Evolutionary conservation across 1,284 basidiomycete genomes (phyloP).

Genomic region (Pholiota adiposa): DNA sequence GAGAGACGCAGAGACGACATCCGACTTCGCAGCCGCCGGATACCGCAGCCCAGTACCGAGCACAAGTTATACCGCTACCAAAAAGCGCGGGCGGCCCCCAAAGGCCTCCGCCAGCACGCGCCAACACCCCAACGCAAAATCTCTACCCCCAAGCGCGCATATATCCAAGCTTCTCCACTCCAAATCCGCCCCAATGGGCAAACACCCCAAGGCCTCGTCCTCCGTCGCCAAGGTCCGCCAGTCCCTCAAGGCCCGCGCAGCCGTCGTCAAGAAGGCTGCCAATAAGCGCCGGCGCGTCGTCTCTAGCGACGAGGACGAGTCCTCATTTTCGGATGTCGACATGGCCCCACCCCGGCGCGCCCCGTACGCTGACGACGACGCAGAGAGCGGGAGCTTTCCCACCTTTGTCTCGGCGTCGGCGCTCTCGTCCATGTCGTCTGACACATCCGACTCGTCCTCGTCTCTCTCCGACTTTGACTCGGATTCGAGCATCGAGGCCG

Average conservation of each 20-base stretch:
- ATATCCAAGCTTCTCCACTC: slow-evolving; percentile 15
- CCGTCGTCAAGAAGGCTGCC: slow-evolving; percentile 42
- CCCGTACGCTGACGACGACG: slow-evolving; percentile 42
- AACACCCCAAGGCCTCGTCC: slow-evolving; percentile 34
- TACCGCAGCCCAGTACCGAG: slow-evolving; percentile 24
- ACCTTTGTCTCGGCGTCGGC: slow-evolving; percentile 71
- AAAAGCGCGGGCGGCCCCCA: slow-evolving; percentile 58
- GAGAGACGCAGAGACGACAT: slow-evolving; percentile 34
- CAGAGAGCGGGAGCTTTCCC: slow-evolving; percentile 52
- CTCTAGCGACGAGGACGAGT: slow-evolving; percentile 34
- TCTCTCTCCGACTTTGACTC: slow-evolving; percentile 50
- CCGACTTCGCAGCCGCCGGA: slow-evolving; percentile 37
- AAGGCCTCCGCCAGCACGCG: slow-evolving; percentile 39
- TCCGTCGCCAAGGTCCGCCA: slow-evolving; percentile 23
- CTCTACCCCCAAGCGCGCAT: slow-evolving; percentile 19
- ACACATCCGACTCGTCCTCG: slow-evolving; percentile 43
- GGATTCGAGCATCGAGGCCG: slow-evolving; percentile 60
- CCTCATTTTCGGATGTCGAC: slow-evolving; percentile 31
- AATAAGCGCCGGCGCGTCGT: slow-evolving; percentile 36
- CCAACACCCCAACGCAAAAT: slow-evolving; percentile 21
- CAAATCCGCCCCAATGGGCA: slow-evolving; percentile 23
- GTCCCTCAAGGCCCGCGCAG: slow-evolving; percentile 44
- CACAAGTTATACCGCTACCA: slow-evolving; percentile 33
- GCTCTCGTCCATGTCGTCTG: slow-evolving; percentile 40
- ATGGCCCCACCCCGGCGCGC: slow-evolving; percentile 22